phyloP scores from a whole-genome alignment of 768 basidiomycete genomes.

The Tulasnella sp. region DNA sequence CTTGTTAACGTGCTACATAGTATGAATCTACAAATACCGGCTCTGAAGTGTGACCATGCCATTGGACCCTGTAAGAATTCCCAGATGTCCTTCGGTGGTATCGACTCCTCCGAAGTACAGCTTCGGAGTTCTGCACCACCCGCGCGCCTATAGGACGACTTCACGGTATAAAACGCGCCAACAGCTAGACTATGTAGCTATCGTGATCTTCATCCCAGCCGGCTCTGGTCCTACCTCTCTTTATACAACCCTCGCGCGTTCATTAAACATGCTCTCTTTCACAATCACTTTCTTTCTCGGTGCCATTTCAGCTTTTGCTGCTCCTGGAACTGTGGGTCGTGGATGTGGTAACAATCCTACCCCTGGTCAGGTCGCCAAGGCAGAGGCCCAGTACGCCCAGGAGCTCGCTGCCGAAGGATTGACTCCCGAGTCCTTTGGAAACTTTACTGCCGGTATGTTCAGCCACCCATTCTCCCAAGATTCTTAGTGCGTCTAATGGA shows the following conservation, averaged over 20 bases:
- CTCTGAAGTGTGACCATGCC: neutral
- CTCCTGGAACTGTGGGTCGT: neutral
- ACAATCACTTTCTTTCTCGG: constrained; percentile 9
- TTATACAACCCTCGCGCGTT: neutral
- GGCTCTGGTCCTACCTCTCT: neutral
- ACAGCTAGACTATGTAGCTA: neutral
- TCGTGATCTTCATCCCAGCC: neutral
- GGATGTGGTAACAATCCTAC: neutral
- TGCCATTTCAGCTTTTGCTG: constrained; percentile 15
- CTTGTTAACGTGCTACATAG: neutral
- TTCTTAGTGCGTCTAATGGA: too few relatives aligned
- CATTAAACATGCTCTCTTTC: neutral
- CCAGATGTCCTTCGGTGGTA: neutral
- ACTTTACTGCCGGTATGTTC: too few relatives aligned
- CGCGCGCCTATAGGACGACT: neutral
- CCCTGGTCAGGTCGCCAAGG: constrained; percentile 20
- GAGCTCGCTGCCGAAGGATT: constrained; percentile 15
- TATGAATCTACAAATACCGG: neutral
- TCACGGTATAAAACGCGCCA: neutral
- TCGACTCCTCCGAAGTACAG: neutral
- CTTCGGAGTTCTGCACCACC: neutral
- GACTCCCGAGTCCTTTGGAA: too few relatives aligned
- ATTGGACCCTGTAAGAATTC: neutral
- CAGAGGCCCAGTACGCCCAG: constrained; percentile 12
- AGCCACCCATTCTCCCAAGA: too few relatives aligned